Evolutionary conservation across 768 basidiomycete species (phyloP).

Genomic region (Suillus fuscotomentosus): DNA sequence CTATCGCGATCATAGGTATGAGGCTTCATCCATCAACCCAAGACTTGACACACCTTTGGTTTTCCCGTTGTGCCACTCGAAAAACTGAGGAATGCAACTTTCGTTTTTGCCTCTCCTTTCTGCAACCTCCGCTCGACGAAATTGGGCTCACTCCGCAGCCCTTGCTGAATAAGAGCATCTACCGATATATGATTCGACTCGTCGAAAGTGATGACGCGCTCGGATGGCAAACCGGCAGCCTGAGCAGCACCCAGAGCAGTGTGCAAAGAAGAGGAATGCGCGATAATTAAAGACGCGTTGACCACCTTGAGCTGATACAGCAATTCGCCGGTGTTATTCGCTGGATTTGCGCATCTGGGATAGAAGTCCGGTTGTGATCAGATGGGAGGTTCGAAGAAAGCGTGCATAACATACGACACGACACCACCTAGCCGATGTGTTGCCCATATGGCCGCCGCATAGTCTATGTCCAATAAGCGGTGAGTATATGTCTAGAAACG

Average conservation of each 20-base stretch:
- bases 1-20: slow-evolving; percentile 25
- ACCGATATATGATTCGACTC: slow-evolving; percentile 31
- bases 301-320: slow-evolving; percentile 30
- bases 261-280: slow-evolving; percentile 26
- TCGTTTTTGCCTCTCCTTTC: slow-evolving; percentile 58
- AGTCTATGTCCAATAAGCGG: slow-evolving; percentile 37
- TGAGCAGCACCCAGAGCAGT: slow-evolving; percentile 30
- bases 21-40: neutral
- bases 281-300: slow-evolving; percentile 27
- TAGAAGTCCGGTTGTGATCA: neutral
- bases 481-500: slow-evolving; percentile 4
- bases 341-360: slow-evolving; percentile 34
- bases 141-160: slow-evolving; percentile 29
- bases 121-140: slow-evolving; percentile 47
- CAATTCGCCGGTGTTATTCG: slow-evolving; percentile 32
- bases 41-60: slow-evolving; percentile 22
- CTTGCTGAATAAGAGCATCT: slow-evolving; percentile 48
- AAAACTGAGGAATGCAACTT: slow-evolving; percentile 67
- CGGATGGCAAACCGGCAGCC: slow-evolving; percentile 27
- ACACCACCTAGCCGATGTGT: slow-evolving; percentile 56
- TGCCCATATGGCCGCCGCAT: slow-evolving; percentile 57
- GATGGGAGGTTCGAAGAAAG: neutral
- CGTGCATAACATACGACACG: slow-evolving; percentile 44
- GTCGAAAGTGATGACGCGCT: slow-evolving; percentile 29
- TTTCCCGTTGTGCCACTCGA: slow-evolving; percentile 76